Evolutionary conservation across 2,329 filamentous ascomycete species (phyloP), one percentile per base, ranked within the genome.

Genomic region (Fusarium incarnatum): DNA sequence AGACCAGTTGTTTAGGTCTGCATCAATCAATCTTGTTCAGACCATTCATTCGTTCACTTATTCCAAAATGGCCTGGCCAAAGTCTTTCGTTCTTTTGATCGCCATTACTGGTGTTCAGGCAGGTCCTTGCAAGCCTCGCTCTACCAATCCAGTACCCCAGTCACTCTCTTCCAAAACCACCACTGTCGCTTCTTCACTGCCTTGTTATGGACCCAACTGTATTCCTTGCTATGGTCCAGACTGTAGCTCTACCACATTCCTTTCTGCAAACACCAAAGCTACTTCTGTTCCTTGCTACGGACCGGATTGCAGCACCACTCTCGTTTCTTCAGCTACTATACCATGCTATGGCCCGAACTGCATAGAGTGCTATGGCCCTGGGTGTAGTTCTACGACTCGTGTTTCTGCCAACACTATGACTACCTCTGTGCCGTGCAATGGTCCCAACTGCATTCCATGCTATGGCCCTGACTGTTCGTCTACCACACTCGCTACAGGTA

Each of bases 51-150:
- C 64, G 34, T 40, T 68, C 27, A n/a, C 22, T 49, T 64, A 12
- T 22, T 47, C 40, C 10, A 71, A 45, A 40, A 70, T 70, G 68
- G 27, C 63, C 50, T 68, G 68, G 67, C 16, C 52, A 46, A 61
- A 53, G 23, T 68, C 68, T 13, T 57, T 68, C 68, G 10, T 71
- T 70, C 18, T 65, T 61, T 41, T 70, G 40, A 42, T 71, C 25
- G 41, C 55, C 44, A 47, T 71, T 8, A 9, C 41, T n/a, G 28
- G 47, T 9, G 44, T 68, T 16, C 49, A 55, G 5, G 68, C 45
- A 34, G 68, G 68, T 6, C 68, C 55, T 27, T 70, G 68, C 18
- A 67, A 64, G n/a, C 68, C 68, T 49, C 60, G 68, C 16, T 60
- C 68, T 42, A 65, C 68, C 46, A 61, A 70, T 49, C 41, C 64